Base-by-base conservation (phyloP, 108 stramenopile genomes). In the Cyclotella choctawhatcheeana region DNA sequence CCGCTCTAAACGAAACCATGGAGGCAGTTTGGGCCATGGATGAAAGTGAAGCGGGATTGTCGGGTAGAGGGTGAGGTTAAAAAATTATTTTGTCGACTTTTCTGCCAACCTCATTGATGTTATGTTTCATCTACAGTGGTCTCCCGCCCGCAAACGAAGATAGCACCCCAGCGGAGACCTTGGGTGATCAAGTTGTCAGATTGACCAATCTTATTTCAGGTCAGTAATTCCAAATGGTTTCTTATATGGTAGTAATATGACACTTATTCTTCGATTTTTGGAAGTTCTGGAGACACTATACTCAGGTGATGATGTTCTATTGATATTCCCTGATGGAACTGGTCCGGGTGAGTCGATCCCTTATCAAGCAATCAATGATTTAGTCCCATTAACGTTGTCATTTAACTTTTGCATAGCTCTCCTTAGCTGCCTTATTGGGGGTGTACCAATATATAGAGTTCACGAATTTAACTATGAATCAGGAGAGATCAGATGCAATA, bases 311-410 rank as follows among this genome's bases (percentile, higher is more conserved):
- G 86, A 74, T 13, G 80, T 94, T 17, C 47, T 94, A 26, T 35
- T 94, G 2, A 60, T 94, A 0, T 91, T 91, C 70, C 85, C 88
- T 1, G 93, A 94, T 80, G 93, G 93, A 0, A 90, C 88, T 6
- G 83, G 86, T 34, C 89, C 89, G 0, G 92, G 60, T 61, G 35
- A 61, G 60, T 43, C 18, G 10, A 1, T 10, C 35, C 5, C 14
- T 31, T 0, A 32, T 5, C 17, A 24, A 14, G 20, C 30, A 1
- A 2, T 58, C 16, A 33, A 34, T 58, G 30, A 12, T 12, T 16
- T 16, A 18, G 8, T 0, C 25, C 10, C 5, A 33, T 58, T 16
- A 16, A 3, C 3, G n/a, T n/a, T n/a, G n/a, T 16, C 60, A 22
- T 40, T 43, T 43, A 4, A 7, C 33, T 43, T 61, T 40, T n/a